Conservation (phyloP, 164 flowering plant species). For the Nymphaea colorata region DNA sequence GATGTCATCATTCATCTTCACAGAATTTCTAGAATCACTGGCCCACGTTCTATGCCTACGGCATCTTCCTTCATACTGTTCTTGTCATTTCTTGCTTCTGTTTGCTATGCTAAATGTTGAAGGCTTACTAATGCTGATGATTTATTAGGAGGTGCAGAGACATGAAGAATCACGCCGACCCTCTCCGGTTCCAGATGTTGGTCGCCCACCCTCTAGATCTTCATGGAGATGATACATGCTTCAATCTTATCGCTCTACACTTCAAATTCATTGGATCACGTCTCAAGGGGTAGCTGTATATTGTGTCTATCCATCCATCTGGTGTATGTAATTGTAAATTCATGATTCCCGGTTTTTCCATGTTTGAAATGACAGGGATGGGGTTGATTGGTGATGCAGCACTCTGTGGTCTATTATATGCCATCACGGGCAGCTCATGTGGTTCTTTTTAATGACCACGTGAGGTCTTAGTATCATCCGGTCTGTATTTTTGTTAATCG, state of each 20-base stretch:
- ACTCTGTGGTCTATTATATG: background rate
- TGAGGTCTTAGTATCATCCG: background rate
- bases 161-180: slow-evolving; percentile 33
- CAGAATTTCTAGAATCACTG: no score
- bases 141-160: slow-evolving; percentile 15
- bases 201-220: slow-evolving; percentile 44
- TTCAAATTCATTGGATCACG: background rate
- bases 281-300: background rate
- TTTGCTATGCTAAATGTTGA: background rate
- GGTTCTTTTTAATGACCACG: background rate
- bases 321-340: background rate
- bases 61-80: no score
- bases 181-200: slow-evolving; percentile 20
- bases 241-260: background rate
- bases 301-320: background rate
- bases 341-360: background rate
- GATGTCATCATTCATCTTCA: no score
- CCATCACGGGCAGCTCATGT: background rate
- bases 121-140: background rate
- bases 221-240: slow-evolving; percentile 30
- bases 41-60: no score
- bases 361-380: background rate
- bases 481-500: background rate
- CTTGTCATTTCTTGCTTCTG: background rate
- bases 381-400: background rate